Evolutionary conservation across 2,329 filamentous ascomycete genomes (phyloP).

Genomic region (Zymoseptoria ardabiliae): DNA sequence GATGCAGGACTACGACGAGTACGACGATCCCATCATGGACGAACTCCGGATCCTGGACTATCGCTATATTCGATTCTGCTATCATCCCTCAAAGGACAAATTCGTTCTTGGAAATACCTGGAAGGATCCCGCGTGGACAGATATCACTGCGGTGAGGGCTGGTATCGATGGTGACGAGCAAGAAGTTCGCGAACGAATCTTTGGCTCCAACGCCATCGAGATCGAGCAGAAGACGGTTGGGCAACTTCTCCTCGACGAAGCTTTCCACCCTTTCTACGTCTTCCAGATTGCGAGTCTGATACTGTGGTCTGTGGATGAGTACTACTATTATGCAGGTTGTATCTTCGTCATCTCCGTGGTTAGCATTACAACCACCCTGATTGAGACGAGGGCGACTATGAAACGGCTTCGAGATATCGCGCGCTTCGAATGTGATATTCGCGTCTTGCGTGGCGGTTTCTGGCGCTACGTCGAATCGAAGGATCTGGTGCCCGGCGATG

Average conservation of each 20-base stretch:
- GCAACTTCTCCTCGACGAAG: constrained; percentile 85
- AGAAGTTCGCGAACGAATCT: constrained; percentile 72
- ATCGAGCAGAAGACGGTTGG: constrained; percentile 81
- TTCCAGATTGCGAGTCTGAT: constrained; percentile 93
- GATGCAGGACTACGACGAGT: constrained; percentile 61
- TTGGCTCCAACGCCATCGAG: constrained; percentile 84
- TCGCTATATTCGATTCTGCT: constrained; percentile 88
- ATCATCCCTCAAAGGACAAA: constrained; percentile 80
- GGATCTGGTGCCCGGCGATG: constrained; percentile 88
- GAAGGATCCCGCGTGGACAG: constrained; percentile 88
- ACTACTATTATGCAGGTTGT: constrained; percentile 94
- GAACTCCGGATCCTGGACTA: constrained; percentile 77
- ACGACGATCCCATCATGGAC: constrained; percentile 66
- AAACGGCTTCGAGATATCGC: constrained; percentile 82
- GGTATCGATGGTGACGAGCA: constrained; percentile 88
- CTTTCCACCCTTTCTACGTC: constrained; percentile 95
- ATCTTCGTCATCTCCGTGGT: constrained; percentile 93
- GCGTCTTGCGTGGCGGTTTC: constrained; percentile 88
- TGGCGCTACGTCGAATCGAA: constrained; percentile 83
- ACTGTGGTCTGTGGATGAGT: constrained; percentile 91
- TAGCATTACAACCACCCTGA: constrained; percentile 79
- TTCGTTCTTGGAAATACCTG: constrained; percentile 82
- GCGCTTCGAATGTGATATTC: constrained; percentile 87
- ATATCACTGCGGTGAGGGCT: constrained; percentile 63
- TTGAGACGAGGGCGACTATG: constrained; percentile 93